Evolutionary conservation across 768 basidiomycete species (phyloP).

Genomic region (Tylopilus sp.): DNA sequence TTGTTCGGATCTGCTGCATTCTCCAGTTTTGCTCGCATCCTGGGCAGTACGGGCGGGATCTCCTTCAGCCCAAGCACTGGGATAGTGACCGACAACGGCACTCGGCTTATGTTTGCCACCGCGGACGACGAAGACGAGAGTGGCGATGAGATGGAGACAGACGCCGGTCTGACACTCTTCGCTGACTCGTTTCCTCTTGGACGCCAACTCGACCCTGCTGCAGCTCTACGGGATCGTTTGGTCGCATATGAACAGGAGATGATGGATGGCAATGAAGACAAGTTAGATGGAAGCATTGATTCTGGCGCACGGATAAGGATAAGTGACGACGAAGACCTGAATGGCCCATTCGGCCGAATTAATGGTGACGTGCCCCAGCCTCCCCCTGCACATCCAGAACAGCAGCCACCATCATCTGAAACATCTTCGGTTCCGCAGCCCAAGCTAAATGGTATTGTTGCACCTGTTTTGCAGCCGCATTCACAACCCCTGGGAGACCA

Average conservation of each 20-base stretch:
- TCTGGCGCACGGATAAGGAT: constrained; percentile 26
- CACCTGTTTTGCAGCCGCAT: constrained; percentile 47
- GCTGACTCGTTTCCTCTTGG: constrained; percentile 43
- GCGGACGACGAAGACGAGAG: constrained; percentile 61
- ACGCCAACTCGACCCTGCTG: constrained; percentile 50
- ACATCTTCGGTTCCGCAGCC: constrained; percentile 45
- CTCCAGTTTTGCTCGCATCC: constrained; percentile 51
- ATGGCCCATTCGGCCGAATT: constrained; percentile 25
- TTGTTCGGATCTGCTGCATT: constrained; percentile 37
- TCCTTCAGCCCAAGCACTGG: constrained; percentile 57
- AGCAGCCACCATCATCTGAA: constrained; percentile 35
- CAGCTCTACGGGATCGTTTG: constrained; percentile 56
- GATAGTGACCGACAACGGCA: constrained; percentile 45
- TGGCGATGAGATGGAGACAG: constrained; percentile 44
- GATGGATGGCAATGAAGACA: constrained; percentile 33
- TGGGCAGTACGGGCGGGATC: constrained; percentile 59
- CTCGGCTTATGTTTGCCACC: constrained; percentile 56
- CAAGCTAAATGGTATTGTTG: constrained; percentile 44
- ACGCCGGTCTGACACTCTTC: constrained; percentile 43
- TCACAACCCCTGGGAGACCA: constrained; percentile 52
- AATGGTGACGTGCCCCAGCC: constrained; percentile 36
- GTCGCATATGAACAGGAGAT: constrained; percentile 59
- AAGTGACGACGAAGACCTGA: constrained; percentile 33
- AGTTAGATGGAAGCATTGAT: constrained; percentile 14
- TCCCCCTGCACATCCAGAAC: constrained; percentile 18